Conservation (phyloP, 1,284 basidiomycete genomes). For the Ganoderma sp. region DNA sequence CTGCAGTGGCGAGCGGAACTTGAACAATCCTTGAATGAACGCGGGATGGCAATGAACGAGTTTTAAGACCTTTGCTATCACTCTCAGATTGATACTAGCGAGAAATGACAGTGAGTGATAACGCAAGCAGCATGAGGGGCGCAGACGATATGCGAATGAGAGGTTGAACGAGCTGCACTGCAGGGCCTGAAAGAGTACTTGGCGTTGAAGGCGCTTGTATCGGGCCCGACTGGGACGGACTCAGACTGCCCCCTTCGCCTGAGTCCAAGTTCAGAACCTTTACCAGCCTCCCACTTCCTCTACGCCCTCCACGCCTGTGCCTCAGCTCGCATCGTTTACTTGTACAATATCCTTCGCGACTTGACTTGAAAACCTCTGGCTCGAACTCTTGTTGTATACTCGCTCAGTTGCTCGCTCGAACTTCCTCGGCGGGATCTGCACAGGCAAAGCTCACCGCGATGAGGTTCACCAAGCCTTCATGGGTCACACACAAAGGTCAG, state of each 20-base stretch:
- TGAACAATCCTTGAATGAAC: constrained; percentile 95
- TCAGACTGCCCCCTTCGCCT: neutral
- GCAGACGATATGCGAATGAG: neutral
- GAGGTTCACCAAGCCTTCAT: constrained; percentile 79
- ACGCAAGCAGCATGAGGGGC: neutral
- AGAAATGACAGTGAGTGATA: neutral
- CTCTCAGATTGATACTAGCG: constrained; percentile 89
- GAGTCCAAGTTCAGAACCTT: neutral
- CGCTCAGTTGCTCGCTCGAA: neutral
- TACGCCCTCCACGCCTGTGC: neutral
- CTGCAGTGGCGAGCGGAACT: constrained; percentile 92
- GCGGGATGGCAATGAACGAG: constrained; percentile 91
- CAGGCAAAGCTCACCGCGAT: constrained; percentile 42
- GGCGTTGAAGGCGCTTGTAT: constrained; percentile 38
- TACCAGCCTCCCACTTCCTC: neutral
- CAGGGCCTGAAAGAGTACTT: constrained; percentile 40
- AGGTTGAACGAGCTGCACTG: neutral
- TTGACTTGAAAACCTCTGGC: neutral
- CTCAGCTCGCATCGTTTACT: neutral
- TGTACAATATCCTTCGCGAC: neutral
- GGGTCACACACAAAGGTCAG: constrained; percentile 72
- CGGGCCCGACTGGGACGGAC: neutral
- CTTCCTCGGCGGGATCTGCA: neutral
- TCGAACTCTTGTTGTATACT: neutral
- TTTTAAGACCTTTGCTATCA: constrained; percentile 92